Conservation (phyloP, 2,329 filamentous ascomycete genomes). For the Trichoderma breve region DNA sequence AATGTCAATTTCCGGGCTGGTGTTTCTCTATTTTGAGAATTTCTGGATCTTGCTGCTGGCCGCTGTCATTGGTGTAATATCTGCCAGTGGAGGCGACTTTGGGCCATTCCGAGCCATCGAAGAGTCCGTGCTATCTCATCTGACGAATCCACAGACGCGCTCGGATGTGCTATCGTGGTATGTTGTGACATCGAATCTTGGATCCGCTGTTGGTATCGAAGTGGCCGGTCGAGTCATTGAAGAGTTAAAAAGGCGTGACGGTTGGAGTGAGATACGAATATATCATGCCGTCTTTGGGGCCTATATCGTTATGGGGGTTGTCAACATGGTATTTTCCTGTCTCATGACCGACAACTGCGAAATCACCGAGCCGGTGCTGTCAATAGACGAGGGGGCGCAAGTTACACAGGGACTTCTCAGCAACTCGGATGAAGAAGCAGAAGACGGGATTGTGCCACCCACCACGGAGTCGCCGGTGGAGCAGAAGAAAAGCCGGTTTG, state of each 20-base stretch:
- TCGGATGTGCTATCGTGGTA: conserved; percentile 68
- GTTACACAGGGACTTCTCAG: conserved; percentile 25
- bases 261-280: conserved; percentile 49
- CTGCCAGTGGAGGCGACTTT: conserved; percentile 62
- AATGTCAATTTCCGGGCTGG: conserved; percentile 55
- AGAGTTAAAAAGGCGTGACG: conserved; percentile 42
- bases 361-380: conserved; percentile 26
- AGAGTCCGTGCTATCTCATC: conserved; percentile 61
- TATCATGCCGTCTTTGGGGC: conserved; percentile 59
- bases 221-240: conserved; percentile 51
- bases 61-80: conserved; percentile 60
- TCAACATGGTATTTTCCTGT: conserved; percentile 48
- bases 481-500: conserved; percentile 32
- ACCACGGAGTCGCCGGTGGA: not conserved
- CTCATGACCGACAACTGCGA: conserved; percentile 53
- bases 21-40: conserved; percentile 54
- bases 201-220: conserved; percentile 54
- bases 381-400: not conserved
- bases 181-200: conserved; percentile 55
- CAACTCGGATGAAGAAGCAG: conserved; percentile 27
- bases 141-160: conserved; percentile 53
- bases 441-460: conserved; percentile 16
- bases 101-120: conserved; percentile 67
- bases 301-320: conserved; percentile 54
- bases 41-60: conserved; percentile 60